Base-by-base conservation (phyloP, 2,329 filamentous ascomycete genomes). In the Sporothrix schenckii region DNA sequence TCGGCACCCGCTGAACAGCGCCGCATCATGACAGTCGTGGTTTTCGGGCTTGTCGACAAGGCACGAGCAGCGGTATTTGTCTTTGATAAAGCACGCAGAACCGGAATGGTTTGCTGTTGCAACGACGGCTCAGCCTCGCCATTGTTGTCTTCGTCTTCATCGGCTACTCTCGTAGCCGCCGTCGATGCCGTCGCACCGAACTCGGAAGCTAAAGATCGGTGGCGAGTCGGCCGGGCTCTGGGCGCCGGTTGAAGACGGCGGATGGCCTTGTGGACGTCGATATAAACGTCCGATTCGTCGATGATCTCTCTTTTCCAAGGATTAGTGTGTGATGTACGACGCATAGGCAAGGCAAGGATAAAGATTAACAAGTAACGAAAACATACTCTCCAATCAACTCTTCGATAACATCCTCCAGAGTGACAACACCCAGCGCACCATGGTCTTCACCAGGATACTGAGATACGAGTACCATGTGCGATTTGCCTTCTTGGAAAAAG, bases 401-500 rank as follows among this genome's bases (percentile, higher is more conserved):
- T 80, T 99, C 95, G 77, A 99, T 99, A 4, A 99, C 95, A 79
- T 99, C 95, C 79, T 99, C 95, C 2, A 99, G 83, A 0, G 95
- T 99, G 19, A 99, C 93, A 3, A 99, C 95, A 70, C 95, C 95
- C 14, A 97, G 83, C 6, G 94, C 93, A 60, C 95, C 95, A 76
- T 92, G 89, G 76, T 97, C 90, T 74, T 96, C 92, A n/a, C 94
- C 94, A 0, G 95, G 95, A 44, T 81, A 85, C 76, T 97, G 92
- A 0, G 94, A 97, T 10, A 98, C 95, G 39, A 99, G 84, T 0
- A 98, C 94, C 94, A 99, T 97, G 80, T 99, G 95, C 1, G 94
- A 97, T 80, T 99, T 99, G 76, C 95, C 95, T 83, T 99, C 95
- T 80, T 99, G 95, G 83, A 99, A 99, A 81, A 97, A 99, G 82